Base-by-base conservation (phyloP, 2,329 filamentous ascomycete species). In the Dactylellina sp. region DNA sequence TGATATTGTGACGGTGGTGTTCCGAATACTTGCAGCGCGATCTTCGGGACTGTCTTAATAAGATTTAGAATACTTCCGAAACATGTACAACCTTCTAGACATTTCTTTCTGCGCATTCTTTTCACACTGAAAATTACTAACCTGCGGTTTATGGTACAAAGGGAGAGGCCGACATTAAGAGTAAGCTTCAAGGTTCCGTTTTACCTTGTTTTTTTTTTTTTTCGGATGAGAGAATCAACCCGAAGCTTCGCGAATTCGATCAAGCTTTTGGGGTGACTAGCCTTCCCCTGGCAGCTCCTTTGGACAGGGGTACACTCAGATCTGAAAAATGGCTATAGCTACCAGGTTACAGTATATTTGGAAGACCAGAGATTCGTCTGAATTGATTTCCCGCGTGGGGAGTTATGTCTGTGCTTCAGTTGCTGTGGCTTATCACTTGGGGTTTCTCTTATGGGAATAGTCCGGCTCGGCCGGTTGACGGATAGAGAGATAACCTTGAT, bases 361-460 rank as follows among this genome's bases (percentile, higher is more conserved):
- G 20, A 11, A 44, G 25, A 12, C 40, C n/a, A 28, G 40, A 18
- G 16, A 44, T 59, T 66, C 62, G 53, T 55, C 50, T 55, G 39
- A 59, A 59, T 40, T 18, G 2, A 11, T 42, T 46, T 59, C 55
- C n/a, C 40, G 39, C 40, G 37, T 44, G 40, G 18, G 28, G 5
- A 16, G 9, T 40, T 40, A 4, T 24, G 53, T 57, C 39, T 9
- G 56, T 40, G 63, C 63, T 57, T 42, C 56, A 35, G 60, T 60
- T 68, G 63, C 63, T 44, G 63, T 53, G 63, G 63, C 53, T 46
- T 59, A 35, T 59, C 32, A 53, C 22, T 24, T 22, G 50, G 37
- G 40, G 32, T n/a, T 49, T 39, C 62, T 50, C 37, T 59, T 68
- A 37, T 59, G 3, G 63, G 63, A 22, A 60, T 60, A 32, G 62